These are phyloP conservation scores for Boletus reticulatus DNA, from an alignment of 768 basidiomycete species.

Conservation along the genomic window DNA sequence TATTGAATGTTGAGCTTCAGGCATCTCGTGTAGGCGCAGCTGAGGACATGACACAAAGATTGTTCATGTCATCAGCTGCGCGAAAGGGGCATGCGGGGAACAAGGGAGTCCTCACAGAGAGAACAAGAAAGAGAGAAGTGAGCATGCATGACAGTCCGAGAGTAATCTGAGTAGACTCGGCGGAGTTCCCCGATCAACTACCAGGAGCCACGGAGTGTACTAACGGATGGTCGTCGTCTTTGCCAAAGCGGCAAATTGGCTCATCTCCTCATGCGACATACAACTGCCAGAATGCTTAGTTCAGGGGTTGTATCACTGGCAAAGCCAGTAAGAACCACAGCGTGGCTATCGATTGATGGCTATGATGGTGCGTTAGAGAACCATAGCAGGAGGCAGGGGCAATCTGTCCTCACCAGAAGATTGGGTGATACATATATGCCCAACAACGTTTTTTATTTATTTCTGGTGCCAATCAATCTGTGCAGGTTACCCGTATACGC, in stretches of 20 bases:
- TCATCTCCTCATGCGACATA: not conserved
- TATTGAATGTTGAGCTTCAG: too few relatives aligned
- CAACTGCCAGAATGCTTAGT: too few relatives aligned
- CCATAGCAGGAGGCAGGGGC: too few relatives aligned
- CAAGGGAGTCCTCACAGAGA: conserved; percentile 10
- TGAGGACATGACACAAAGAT: not conserved
- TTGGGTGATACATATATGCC: too few relatives aligned
- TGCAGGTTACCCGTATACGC: too few relatives aligned
- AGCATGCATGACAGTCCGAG: conserved; percentile 15
- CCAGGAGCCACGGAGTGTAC: conserved; percentile 28
- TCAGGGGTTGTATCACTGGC: too few relatives aligned
- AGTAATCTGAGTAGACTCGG: conserved; percentile 26
- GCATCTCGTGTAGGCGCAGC: not conserved
- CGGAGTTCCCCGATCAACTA: conserved; percentile 19
- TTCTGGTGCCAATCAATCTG: too few relatives aligned
- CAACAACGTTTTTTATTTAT: too few relatives aligned
- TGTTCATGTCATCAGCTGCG: not conserved
- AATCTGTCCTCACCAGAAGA: too few relatives aligned
- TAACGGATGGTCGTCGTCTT: conserved; percentile 16
- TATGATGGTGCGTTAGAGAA: too few relatives aligned
- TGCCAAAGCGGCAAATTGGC: not conserved
- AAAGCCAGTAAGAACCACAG: too few relatives aligned
- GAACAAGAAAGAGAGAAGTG: not conserved
- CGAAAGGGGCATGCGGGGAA: not conserved
- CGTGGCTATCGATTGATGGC: too few relatives aligned